Percentiles rank a stretch among this genome's conserved stretches.
Evolutionary conservation across 139 green algal genomes (phyloP).

Genomic region (Chlorella ohadii): DNA sequence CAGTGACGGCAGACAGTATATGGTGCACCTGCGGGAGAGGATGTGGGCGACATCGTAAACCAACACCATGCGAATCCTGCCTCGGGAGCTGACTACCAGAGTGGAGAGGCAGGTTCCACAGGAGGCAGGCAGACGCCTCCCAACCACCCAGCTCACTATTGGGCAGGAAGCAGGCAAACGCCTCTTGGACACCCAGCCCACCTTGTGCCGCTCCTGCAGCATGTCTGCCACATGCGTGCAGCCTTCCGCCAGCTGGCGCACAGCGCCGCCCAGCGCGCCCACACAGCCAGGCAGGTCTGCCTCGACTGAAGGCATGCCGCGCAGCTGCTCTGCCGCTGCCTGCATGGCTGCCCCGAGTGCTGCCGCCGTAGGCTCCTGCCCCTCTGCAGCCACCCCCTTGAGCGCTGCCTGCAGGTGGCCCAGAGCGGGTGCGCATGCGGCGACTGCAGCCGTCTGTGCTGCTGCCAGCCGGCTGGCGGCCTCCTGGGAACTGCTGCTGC

Average conservation of each 20-base stretch:
- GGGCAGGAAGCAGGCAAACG: not conserved
- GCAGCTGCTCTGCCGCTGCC: not conserved
- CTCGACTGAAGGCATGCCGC: not conserved
- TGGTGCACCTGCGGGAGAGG: constrained; percentile 21
- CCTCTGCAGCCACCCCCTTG: not conserved
- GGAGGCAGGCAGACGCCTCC: too few species aligned
- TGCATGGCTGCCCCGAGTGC: not conserved
- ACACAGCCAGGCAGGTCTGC: not conserved
- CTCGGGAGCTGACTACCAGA: too few species aligned
- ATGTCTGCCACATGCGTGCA: constrained; percentile 1
- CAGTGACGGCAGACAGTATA: constrained; percentile 20
- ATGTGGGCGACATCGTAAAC: too few species aligned
- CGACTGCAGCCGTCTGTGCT: not conserved
- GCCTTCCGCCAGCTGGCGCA: constrained; percentile 8
- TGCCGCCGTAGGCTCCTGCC: not conserved
- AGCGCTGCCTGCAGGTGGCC: not conserved
- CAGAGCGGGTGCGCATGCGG: not conserved
- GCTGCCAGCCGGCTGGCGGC: not conserved
- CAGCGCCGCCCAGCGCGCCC: not conserved
- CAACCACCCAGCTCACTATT: too few species aligned
- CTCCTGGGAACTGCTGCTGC: not conserved
- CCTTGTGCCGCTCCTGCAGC: constrained; percentile 24
- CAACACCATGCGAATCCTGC: too few species aligned
- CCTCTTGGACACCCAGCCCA: not conserved
- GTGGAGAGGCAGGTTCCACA: too few species aligned